These are phyloP conservation scores for Hypoxylon sp. DNA, from an alignment of 2,329 filamentous ascomycete species.

Conservation along the genomic window DNA sequence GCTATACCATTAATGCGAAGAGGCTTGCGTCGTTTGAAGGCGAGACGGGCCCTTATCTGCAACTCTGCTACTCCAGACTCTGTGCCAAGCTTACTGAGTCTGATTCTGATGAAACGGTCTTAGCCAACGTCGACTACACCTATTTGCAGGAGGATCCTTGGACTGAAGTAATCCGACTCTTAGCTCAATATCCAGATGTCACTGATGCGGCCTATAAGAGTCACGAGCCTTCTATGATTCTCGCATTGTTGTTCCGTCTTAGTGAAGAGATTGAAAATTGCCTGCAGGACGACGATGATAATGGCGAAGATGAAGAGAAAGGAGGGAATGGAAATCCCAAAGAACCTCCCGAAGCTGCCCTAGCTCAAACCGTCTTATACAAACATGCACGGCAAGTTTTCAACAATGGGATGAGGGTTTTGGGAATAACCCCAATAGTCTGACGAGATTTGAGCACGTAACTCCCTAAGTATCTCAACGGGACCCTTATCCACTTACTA, in stretches of 20 bases:
- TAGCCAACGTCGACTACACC: slow-evolving; percentile 67
- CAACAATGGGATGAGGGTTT: slow-evolving; percentile 40
- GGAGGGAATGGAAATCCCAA: slow-evolving; percentile 12
- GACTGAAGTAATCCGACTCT: slow-evolving; percentile 69
- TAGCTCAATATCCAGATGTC: slow-evolving; percentile 76
- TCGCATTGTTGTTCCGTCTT: slow-evolving; percentile 67
- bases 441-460: not conserved
- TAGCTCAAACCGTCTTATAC: slow-evolving; percentile 42
- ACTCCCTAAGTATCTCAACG: no score
- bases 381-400: slow-evolving; percentile 40
- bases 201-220: slow-evolving; percentile 74
- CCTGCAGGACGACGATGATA: slow-evolving; percentile 34
- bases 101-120: slow-evolving; percentile 67
- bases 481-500: no score
- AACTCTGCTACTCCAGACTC: slow-evolving; percentile 84
- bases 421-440: slow-evolving; percentile 33
- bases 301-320: slow-evolving; percentile 19
- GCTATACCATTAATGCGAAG: slow-evolving; percentile 81
- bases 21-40: slow-evolving; percentile 88
- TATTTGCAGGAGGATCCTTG: slow-evolving; percentile 39
- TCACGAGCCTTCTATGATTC: slow-evolving; percentile 73
- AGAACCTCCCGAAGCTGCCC: slow-evolving; percentile 36
- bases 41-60: slow-evolving; percentile 87
- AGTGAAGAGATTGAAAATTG: slow-evolving; percentile 36
- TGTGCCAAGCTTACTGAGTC: slow-evolving; percentile 74